phyloP scores from a whole-genome alignment of 2,329 filamentous ascomycete species.

The Neonectria magnoliae region DNA sequence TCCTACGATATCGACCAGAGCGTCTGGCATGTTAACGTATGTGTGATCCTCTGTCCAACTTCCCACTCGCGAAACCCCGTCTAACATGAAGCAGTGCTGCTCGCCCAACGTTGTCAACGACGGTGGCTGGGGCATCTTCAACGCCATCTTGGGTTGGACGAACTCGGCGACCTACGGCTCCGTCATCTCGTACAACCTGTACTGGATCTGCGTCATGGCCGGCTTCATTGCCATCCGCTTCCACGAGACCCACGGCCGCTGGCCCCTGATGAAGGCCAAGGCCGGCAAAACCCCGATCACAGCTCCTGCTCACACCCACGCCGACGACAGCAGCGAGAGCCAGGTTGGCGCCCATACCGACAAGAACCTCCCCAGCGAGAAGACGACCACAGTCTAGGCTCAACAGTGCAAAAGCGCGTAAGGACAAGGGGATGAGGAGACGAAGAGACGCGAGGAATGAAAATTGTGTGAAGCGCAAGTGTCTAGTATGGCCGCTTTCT shows the following conservation, averaged over 20 bases:
- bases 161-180: constrained; percentile 91
- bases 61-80: background rate
- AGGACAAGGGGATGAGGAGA: background rate
- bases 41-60: constrained; percentile 52
- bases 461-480: constrained; percentile 1
- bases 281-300: constrained; percentile 1
- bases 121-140: constrained; percentile 88
- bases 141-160: constrained; percentile 85
- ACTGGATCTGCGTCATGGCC: constrained; percentile 83
- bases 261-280: constrained; percentile 56
- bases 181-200: constrained; percentile 86
- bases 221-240: constrained; percentile 73
- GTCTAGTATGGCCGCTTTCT: constrained; percentile 24
- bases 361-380: constrained; percentile 41
- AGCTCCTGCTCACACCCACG: constrained; percentile 6
- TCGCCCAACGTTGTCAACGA: constrained; percentile 76
- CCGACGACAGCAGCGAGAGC: constrained; percentile 42
- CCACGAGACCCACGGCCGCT: constrained; percentile 67
- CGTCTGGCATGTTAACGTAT: constrained; percentile 84
- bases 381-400: constrained; percentile 36
- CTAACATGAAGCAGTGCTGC: constrained; percentile 70
- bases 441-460: background rate
- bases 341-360: constrained; percentile 35
- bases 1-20: constrained; percentile 82
- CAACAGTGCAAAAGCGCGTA: background rate